Evolutionary conservation across 768 basidiomycete species (phyloP).

Genomic region (Mycena leptocephala): DNA sequence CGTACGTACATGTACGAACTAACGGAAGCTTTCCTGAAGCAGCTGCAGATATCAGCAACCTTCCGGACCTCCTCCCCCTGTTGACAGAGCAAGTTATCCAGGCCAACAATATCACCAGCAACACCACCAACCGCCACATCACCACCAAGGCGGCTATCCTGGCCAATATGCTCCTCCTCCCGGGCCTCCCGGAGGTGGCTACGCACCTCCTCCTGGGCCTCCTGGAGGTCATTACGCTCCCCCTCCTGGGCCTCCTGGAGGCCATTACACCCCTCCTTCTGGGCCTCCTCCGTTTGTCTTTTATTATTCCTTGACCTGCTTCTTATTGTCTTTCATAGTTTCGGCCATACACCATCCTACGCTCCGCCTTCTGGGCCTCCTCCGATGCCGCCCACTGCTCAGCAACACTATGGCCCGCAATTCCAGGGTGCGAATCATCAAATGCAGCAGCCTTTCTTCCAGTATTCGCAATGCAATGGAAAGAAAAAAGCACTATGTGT

Average conservation of each 20-base stretch:
- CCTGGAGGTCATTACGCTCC: constrained; percentile 39
- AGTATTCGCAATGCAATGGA: constrained; percentile 92
- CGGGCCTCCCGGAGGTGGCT: constrained; percentile 42
- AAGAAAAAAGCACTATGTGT: constrained; percentile 92
- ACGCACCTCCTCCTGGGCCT: constrained; percentile 34
- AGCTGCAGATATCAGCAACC: constrained; percentile 49
- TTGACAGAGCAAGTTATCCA: constrained; percentile 54
- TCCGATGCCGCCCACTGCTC: constrained; percentile 67
- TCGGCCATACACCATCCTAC: constrained; percentile 34
- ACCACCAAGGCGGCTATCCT: too few relatives aligned
- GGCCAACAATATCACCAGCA: constrained; percentile 62
- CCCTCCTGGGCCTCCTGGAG: constrained; percentile 30
- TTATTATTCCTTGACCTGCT: background rate
- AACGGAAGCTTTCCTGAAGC: background rate
- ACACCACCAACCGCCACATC: constrained; percentile 48
- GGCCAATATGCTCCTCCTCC: constrained; percentile 38
- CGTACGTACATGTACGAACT: constrained; percentile 1
- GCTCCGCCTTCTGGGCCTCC: constrained; percentile 56
- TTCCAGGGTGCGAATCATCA: constrained; percentile 62
- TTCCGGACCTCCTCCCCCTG: constrained; percentile 53
- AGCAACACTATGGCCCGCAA: constrained; percentile 78
- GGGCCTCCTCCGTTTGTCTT: constrained; percentile 40
- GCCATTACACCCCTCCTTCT: constrained; percentile 5
- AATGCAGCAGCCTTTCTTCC: constrained; percentile 77
- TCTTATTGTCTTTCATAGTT: constrained; percentile 30